Conservation (phyloP, 2,329 filamentous ascomycete species). For the Orbilia quercus region DNA sequence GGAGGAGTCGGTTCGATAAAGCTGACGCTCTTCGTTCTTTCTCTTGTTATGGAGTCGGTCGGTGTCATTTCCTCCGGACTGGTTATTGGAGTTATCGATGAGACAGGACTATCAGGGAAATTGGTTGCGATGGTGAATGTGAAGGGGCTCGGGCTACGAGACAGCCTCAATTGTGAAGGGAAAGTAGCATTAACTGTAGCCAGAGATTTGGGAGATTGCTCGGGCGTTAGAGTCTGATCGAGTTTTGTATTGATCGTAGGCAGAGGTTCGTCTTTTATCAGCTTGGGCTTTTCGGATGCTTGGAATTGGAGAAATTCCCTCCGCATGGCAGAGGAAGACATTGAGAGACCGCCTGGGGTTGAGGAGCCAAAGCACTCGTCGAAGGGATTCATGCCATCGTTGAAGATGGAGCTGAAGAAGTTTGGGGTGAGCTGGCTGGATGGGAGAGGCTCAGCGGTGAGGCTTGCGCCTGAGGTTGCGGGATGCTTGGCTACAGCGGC, state of each 20-base stretch:
- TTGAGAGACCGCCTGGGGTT: slow-evolving; percentile 16
- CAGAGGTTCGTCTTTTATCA: slow-evolving; percentile 49
- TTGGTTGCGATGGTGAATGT: slow-evolving; percentile 35
- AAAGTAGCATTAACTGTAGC: slow-evolving; percentile 22
- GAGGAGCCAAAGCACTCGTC: slow-evolving; percentile 51
- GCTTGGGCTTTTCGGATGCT: slow-evolving; percentile 23
- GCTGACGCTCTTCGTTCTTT: slow-evolving; percentile 12
- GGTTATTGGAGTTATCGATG: slow-evolving; percentile 47
- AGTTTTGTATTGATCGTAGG: slow-evolving; percentile 49
- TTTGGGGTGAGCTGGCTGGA: slow-evolving; percentile 54
- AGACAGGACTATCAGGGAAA: slow-evolving; percentile 51
- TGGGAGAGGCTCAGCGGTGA: slow-evolving; percentile 35
- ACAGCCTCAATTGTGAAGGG: slow-evolving; percentile 28
- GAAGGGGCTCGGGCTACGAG: slow-evolving; percentile 53
- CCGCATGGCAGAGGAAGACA: slow-evolving; percentile 28
- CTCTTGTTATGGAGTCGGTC: slow-evolving; percentile 24
- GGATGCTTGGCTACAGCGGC: slow-evolving; percentile 51
- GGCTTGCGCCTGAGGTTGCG: slow-evolving; percentile 24
- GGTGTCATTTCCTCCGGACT: slow-evolving; percentile 51
- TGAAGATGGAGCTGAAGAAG: slow-evolving; percentile 56
- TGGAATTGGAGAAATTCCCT: slow-evolving; percentile 34
- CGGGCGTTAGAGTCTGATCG: slow-evolving; percentile 51
- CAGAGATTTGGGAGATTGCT: slow-evolving; percentile 52
- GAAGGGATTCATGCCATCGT: slow-evolving; percentile 56
- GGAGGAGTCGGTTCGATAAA: slow-evolving; percentile 6